Evolutionary conservation across 306 rosid genomes (phyloP), one percentile per base, ranked within the genome.

Genomic region (Malus sylvestris): DNA sequence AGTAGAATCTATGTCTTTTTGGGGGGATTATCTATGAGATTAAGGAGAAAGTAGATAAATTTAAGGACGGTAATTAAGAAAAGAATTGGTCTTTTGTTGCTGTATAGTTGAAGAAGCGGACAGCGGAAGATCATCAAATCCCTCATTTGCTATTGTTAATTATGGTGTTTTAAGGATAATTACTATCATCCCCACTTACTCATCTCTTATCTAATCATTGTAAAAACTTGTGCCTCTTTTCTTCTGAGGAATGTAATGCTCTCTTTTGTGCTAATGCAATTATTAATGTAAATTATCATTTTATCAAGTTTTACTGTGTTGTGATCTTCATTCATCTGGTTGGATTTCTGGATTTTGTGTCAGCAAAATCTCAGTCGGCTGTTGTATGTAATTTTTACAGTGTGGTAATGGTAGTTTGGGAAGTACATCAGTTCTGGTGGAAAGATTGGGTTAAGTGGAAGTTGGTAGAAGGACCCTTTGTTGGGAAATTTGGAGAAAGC

Each of bases 1-100:
- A 78, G 85, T 70, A 76, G 81, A 38, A 78, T 86, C 81, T 86
- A 15, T 15, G 7, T 49, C 8, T 49, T 82, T 81, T 76, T 85
- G 68, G 73, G 77, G 83, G 67, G 66, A 68, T 84, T 73, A 30
- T 6, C 20, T 14, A 8, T 40, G 52, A 77, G 69, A 30, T 30
- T 61, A 77, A 46, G 40, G 57, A 40, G 77, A 27, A 27, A 70
- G 29, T 33, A 72, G n/a, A 52, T 60, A 73, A 76, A 78, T 85
- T 81, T 53, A 57, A 52, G 68, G 51, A 14, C n/a, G 66, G 22
- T 5, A 42, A 38, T 57, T 22, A n/a, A 23, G 7, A 38, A 45
- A 15, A 64, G 65, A 68, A 22, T 35, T 68, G 75, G 63, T 32
- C 6, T 68, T 35, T 15, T 27, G 60, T 73, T 68, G 51, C 29